A percentile compares a stretch with the other conserved stretches of the same genome.
Conservation (phyloP, 257 asterid species). For the Fraxinus pennsylvanica region DNA sequence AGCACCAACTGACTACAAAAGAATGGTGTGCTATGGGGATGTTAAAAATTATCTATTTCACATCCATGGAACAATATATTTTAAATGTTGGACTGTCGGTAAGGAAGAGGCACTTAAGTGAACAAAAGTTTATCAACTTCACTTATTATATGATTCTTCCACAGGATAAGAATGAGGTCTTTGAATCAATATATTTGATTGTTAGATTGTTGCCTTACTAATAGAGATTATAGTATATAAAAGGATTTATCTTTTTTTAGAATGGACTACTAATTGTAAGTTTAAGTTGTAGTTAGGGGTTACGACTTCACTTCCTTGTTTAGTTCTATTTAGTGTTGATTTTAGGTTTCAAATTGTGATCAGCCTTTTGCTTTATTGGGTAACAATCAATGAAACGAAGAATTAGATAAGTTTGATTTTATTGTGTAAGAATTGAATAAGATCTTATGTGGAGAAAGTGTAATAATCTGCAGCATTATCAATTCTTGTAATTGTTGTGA, state of each 20-base stretch:
- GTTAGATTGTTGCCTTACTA: slow-evolving; percentile 8
- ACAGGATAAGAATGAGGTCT: neutral
- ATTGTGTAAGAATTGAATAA: neutral
- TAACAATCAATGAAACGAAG: neutral
- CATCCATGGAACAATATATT: neutral
- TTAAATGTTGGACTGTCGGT: slow-evolving; percentile 7
- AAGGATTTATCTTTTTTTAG: neutral
- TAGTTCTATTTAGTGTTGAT: slow-evolving; percentile 7
- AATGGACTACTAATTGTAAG: neutral
- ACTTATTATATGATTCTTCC: neutral
- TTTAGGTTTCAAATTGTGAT: neutral
- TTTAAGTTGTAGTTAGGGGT: slow-evolving; percentile 1
- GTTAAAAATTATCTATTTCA: neutral
- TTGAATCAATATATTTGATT: neutral
- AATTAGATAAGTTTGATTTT: neutral
- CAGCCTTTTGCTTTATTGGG: neutral
- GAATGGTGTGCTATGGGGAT: neutral
- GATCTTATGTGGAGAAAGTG: neutral
- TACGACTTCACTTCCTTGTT: neutral
- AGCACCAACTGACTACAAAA: slow-evolving; percentile 10
- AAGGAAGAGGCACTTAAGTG: neutral
- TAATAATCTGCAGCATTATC: neutral
- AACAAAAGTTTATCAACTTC: neutral
- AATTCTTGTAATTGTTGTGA: slow-evolving; percentile 2
- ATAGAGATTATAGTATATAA: neutral